phyloP scores from a whole-genome alignment of 768 basidiomycete genomes.

The Leccinum broughii region DNA sequence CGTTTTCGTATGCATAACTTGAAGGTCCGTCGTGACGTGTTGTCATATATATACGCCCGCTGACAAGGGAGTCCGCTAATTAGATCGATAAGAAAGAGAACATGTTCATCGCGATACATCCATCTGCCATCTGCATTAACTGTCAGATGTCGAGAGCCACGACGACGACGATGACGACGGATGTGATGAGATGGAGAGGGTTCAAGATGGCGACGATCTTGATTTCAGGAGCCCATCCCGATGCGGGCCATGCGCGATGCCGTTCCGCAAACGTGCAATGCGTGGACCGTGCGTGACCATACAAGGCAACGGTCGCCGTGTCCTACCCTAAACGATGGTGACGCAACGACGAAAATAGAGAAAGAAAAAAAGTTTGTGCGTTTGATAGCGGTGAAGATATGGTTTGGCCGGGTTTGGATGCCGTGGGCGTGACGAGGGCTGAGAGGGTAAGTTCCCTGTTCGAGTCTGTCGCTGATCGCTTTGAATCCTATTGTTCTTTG shows the following conservation, averaged over 20 bases:
- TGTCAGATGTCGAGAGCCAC: neutral
- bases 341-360: slow-evolving; percentile 1
- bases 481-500: neutral
- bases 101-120: neutral
- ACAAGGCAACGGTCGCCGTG: slow-evolving; percentile 9
- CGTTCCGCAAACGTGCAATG: neutral
- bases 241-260: neutral
- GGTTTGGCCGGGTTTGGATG: neutral
- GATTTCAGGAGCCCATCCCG: neutral
- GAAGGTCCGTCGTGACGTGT: neutral
- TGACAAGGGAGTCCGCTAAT: neutral
- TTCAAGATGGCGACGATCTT: neutral
- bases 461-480: neutral
- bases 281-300: neutral
- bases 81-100: neutral
- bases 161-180: neutral
- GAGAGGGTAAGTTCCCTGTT: neutral
- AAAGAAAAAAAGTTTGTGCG: slow-evolving; percentile 1
- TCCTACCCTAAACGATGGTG: neutral
- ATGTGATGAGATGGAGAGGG: neutral
- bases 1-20: neutral
- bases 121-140: neutral
- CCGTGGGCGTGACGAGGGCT: neutral
- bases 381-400: neutral
- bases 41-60: neutral